Evolutionary conservation across 1,284 basidiomycete genomes (phyloP).

Genomic region (Coniferiporia weirii): DNA sequence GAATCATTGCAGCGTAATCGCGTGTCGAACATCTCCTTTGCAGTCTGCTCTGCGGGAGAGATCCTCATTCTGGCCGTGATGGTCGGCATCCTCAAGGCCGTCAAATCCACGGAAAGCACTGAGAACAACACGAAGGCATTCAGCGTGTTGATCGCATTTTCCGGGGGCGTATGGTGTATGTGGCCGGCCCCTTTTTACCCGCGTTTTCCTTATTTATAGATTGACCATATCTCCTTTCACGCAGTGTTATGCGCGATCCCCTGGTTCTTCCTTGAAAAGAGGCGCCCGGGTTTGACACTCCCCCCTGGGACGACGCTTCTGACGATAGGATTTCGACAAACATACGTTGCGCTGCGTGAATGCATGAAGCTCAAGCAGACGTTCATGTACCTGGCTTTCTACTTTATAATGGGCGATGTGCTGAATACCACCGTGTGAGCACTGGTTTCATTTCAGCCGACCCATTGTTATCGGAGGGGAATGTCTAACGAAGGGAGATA

Average conservation of each 20-base stretch:
- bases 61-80: constrained; percentile 69
- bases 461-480: background rate
- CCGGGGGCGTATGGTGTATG: constrained; percentile 71
- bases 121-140: constrained; percentile 78
- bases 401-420: constrained; percentile 75
- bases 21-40: constrained; percentile 77
- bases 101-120: constrained; percentile 57
- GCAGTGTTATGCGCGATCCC: constrained; percentile 67
- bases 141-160: constrained; percentile 69
- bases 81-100: constrained; percentile 70
- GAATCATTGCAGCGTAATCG: constrained; percentile 71
- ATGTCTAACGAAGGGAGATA: constrained; percentile 23
- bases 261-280: constrained; percentile 72
- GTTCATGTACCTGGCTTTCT: constrained; percentile 69
- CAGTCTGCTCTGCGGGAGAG: constrained; percentile 68
- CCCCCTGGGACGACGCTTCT: constrained; percentile 59
- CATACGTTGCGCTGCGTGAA: constrained; percentile 60
- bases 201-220: constrained; percentile 9
- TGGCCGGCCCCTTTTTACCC: constrained; percentile 18
- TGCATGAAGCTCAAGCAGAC: constrained; percentile 72
- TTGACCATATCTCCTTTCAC: background rate
- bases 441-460: background rate
- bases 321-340: constrained; percentile 69
- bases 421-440: constrained; percentile 69
- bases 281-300: constrained; percentile 59